phyloP scores from a whole-genome alignment of 768 basidiomycete genomes.

The Xanthoconium purpureum region DNA sequence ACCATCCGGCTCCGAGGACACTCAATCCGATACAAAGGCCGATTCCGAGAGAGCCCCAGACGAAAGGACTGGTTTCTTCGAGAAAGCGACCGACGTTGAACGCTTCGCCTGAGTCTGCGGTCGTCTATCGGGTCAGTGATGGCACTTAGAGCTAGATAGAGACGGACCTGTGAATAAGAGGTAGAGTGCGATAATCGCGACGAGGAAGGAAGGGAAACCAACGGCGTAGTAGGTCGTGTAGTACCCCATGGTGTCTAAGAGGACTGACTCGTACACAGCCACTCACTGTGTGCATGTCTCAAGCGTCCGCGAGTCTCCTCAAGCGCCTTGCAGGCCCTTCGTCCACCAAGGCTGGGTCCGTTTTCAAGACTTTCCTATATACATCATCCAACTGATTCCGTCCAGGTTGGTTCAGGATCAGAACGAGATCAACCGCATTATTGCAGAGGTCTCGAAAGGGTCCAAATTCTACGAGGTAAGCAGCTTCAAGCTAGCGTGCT shows the following conservation, averaged over 20 bases:
- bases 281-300: slow-evolving; percentile 34
- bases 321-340: slow-evolving; percentile 85
- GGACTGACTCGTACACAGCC: no score
- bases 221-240: slow-evolving; percentile 54
- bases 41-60: slow-evolving; percentile 88
- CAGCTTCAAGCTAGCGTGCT: background rate
- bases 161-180: slow-evolving; percentile 82
- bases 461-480: slow-evolving; percentile 87
- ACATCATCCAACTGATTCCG: background rate
- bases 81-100: slow-evolving; percentile 95
- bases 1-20: slow-evolving; percentile 96
- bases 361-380: slow-evolving; percentile 4
- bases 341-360: slow-evolving; percentile 84
- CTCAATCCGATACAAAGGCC: slow-evolving; percentile 92
- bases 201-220: slow-evolving; percentile 65
- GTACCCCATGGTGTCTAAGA: slow-evolving; percentile 22
- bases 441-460: slow-evolving; percentile 88
- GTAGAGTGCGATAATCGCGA: slow-evolving; percentile 72
- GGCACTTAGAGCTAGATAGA: background rate
- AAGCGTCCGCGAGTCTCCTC: slow-evolving; percentile 67
- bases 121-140: slow-evolving; percentile 1
- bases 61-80: slow-evolving; percentile 90
- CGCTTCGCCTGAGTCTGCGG: slow-evolving; percentile 75
- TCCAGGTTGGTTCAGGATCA: slow-evolving; percentile 70
- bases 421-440: slow-evolving; percentile 81